Evolutionary conservation across 371 early-diverging fungal genomes (phyloP).

Genomic region (Dipsacomyces acuminosporus): DNA sequence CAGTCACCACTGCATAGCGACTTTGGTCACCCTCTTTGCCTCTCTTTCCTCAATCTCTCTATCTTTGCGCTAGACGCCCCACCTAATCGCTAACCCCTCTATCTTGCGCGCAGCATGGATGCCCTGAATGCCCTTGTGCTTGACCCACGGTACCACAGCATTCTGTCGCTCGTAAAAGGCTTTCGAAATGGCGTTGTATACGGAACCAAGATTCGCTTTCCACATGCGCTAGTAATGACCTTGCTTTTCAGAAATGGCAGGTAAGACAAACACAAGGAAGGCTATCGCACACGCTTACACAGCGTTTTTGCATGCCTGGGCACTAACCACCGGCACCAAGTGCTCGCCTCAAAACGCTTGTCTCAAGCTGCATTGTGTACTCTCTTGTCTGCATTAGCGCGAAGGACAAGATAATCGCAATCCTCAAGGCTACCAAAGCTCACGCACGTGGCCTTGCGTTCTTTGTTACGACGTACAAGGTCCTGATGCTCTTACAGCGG

Average conservation of each 20-base stretch:
- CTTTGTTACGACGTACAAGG: slow-evolving; percentile 92
- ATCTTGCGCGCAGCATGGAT: slow-evolving; percentile 26
- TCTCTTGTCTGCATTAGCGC: no score
- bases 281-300: no score
- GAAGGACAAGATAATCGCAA: slow-evolving; percentile 63
- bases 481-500: slow-evolving; percentile 71
- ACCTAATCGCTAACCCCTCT: neutral
- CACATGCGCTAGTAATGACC: slow-evolving; percentile 97
- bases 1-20: no score
- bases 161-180: slow-evolving; percentile 86
- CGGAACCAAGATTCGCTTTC: slow-evolving; percentile 94
- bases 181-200: slow-evolving; percentile 95
- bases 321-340: no score
- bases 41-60: neutral
- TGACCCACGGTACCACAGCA: slow-evolving; percentile 71
- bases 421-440: slow-evolving; percentile 82
- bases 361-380: no score
- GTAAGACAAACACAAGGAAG: slow-evolving; percentile 58
- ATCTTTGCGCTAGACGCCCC: neutral
- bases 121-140: slow-evolving; percentile 48
- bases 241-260: slow-evolving; percentile 84
- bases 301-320: no score
- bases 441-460: slow-evolving; percentile 86
- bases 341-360: no score
- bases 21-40: no score